Conservation (phyloP, 345 rosid species). For the Sonneratia caseolaris region DNA sequence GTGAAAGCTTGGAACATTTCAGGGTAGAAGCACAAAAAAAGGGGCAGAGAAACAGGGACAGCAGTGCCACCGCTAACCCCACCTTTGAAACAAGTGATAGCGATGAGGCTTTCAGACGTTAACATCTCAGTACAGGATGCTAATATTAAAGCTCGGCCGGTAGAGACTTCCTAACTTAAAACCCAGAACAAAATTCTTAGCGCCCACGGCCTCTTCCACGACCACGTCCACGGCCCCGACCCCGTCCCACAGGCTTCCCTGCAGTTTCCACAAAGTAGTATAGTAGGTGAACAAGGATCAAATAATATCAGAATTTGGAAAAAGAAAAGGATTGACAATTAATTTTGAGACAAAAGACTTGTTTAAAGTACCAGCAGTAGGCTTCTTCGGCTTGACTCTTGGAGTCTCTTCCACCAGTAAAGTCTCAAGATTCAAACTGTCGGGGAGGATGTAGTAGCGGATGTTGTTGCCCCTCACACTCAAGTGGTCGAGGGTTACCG, state of each 20-base stretch:
- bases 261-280: background rate
- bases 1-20: background rate
- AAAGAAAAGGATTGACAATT: background rate
- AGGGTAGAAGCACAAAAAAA: background rate
- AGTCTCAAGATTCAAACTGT: slow-evolving; percentile 97
- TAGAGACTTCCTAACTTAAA: background rate
- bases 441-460: slow-evolving; percentile 93
- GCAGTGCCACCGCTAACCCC: background rate
- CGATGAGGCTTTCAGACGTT: background rate
- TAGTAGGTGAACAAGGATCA: background rate
- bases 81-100: background rate
- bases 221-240: slow-evolving; percentile 86
- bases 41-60: background rate
- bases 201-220: slow-evolving; percentile 90
- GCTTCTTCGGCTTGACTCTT: slow-evolving; percentile 89
- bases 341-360: background rate
- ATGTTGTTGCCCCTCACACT: slow-evolving; percentile 52
- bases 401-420: slow-evolving; percentile 94
- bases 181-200: slow-evolving; percentile 17
- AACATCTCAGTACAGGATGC: background rate
- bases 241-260: slow-evolving; percentile 87
- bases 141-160: background rate
- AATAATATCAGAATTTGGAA: background rate
- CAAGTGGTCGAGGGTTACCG: slow-evolving; percentile 53
- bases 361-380: slow-evolving; percentile 62